These are phyloP conservation scores for Kluyveromyces siamensis DNA, from an alignment of 805 yeast species.

Conservation along the genomic window DNA sequence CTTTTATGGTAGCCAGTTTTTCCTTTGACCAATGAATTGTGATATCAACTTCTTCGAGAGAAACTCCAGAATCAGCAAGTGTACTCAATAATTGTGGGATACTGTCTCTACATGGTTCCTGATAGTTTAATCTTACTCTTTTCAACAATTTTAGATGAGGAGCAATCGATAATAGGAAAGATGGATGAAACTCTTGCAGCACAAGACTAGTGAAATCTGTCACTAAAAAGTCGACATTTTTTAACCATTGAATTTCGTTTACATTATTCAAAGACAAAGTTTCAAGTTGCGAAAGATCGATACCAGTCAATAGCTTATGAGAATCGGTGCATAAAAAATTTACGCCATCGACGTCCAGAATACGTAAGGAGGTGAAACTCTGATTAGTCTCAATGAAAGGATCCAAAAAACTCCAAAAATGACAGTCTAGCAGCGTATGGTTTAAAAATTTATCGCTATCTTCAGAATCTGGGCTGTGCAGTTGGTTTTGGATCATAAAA, in stretches of 20 bases:
- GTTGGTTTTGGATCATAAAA: conserved; percentile 7
- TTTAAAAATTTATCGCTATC: conserved; percentile 4
- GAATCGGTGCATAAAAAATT: conserved; percentile 4
- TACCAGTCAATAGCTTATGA: background rate
- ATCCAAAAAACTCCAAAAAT: conserved; percentile 7
- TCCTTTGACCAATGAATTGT: conserved; percentile 34
- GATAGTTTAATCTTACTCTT: conserved; percentile 31
- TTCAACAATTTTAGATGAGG: conserved; percentile 21
- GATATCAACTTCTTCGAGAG: conserved; percentile 32
- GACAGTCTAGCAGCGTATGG: conserved; percentile 2
- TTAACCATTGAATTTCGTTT: conserved; percentile 28
- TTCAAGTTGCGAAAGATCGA: conserved; percentile 10
- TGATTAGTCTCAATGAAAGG: background rate
- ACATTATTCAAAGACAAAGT: conserved; percentile 29
- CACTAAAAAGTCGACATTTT: conserved; percentile 10
- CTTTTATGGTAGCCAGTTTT: conserved; percentile 15
- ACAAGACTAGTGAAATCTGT: conserved; percentile 7
- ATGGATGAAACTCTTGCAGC: conserved; percentile 8
- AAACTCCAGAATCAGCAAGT: conserved; percentile 9
- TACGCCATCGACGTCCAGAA: conserved; percentile 4
- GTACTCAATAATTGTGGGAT: conserved; percentile 29
- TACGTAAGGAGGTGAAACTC: background rate
- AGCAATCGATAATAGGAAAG: conserved; percentile 23
- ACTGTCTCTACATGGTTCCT: conserved; percentile 35
- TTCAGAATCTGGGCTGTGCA: conserved; percentile 3